Percentiles rank a stretch among this genome's conserved stretches.
These are phyloP conservation scores for Lathyrus tuberosus DNA, from an alignment of 306 rosid species.

Conservation along the genomic window DNA sequence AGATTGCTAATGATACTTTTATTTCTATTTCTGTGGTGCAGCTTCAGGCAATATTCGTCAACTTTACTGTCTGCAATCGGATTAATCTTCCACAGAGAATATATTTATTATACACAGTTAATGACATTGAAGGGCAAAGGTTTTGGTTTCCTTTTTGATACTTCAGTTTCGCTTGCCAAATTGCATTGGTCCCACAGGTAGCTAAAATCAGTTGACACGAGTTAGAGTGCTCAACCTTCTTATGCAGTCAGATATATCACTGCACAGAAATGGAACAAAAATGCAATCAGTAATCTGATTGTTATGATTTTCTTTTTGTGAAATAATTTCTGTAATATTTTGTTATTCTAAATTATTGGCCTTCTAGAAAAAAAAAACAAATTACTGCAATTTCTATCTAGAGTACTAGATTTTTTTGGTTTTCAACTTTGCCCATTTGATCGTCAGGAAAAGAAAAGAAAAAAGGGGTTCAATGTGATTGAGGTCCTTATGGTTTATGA, in stretches of 20 bases:
- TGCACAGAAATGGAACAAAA: constrained; percentile 58
- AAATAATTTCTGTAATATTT: constrained; percentile 64
- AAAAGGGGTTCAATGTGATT: too few species aligned
- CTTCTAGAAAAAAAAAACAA: constrained; percentile 29
- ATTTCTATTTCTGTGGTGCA: constrained; percentile 46
- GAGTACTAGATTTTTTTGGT: constrained; percentile 11
- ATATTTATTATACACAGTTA: constrained; percentile 40
- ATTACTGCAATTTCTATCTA: constrained; percentile 38
- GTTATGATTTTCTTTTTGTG: constrained; percentile 54
- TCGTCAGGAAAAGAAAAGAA: neutral
- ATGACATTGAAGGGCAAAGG: constrained; percentile 46
- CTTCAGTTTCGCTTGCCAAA: constrained; percentile 46
- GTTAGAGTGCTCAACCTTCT: constrained; percentile 42
- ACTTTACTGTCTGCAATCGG: constrained; percentile 93
- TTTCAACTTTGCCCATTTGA: neutral
- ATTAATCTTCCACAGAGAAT: constrained; percentile 45
- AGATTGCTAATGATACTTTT: constrained; percentile 2
- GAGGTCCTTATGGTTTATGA: too few species aligned
- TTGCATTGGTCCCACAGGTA: constrained; percentile 45
- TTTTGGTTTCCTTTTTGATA: constrained; percentile 48
- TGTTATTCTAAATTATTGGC: constrained; percentile 57
- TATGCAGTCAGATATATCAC: constrained; percentile 44
- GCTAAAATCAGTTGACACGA: constrained; percentile 46
- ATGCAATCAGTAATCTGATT: constrained; percentile 64
- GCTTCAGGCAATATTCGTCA: constrained; percentile 97